These are phyloP conservation scores for Graphiopsis chlorocephala DNA, from an alignment of 2,329 filamentous ascomycete genomes.

Conservation along the genomic window DNA sequence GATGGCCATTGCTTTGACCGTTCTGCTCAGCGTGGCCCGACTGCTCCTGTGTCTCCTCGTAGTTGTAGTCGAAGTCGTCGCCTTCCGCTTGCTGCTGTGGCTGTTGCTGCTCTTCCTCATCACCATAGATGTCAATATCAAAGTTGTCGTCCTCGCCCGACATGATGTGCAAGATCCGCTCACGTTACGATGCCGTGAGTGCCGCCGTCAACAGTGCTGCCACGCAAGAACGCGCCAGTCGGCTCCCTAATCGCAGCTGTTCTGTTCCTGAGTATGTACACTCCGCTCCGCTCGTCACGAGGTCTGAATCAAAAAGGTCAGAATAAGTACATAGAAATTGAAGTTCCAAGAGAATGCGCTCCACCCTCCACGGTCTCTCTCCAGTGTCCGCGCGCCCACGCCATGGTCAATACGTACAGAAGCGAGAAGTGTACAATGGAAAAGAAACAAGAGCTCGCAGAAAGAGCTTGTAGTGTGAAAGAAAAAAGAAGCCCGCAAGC, in stretches of 20 bases:
- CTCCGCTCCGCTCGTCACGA: constrained; percentile 12
- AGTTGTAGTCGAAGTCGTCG: constrained; percentile 29
- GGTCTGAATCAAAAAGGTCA: constrained; percentile 16
- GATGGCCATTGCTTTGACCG: constrained; percentile 38
- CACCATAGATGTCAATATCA: constrained; percentile 69
- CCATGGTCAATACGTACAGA: constrained; percentile 28
- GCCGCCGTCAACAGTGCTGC: background rate
- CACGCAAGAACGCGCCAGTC: background rate
- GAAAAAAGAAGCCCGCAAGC: background rate
- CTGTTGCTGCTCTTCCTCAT: constrained; percentile 41
- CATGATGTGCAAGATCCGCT: constrained; percentile 25
- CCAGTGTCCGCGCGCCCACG: background rate
- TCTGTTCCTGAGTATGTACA: constrained; percentile 25
- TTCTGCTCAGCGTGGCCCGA: constrained; percentile 32
- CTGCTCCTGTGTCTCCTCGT: constrained; percentile 21
- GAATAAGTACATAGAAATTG: constrained; percentile 11
- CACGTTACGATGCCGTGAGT: constrained; percentile 8
- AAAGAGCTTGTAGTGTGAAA: background rate
- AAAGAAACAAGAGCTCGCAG: constrained; percentile 10
- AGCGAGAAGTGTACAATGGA: constrained; percentile 9
- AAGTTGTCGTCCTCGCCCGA: constrained; percentile 65
- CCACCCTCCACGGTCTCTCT: background rate
- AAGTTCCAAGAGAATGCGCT: background rate
- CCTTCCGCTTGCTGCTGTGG: constrained; percentile 17
- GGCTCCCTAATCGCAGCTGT: background rate